A percentile compares a stretch with the other conserved stretches of the same genome.
phyloP scores from a whole-genome alignment of 768 basidiomycete genomes.

The Leccinellum luteum region DNA sequence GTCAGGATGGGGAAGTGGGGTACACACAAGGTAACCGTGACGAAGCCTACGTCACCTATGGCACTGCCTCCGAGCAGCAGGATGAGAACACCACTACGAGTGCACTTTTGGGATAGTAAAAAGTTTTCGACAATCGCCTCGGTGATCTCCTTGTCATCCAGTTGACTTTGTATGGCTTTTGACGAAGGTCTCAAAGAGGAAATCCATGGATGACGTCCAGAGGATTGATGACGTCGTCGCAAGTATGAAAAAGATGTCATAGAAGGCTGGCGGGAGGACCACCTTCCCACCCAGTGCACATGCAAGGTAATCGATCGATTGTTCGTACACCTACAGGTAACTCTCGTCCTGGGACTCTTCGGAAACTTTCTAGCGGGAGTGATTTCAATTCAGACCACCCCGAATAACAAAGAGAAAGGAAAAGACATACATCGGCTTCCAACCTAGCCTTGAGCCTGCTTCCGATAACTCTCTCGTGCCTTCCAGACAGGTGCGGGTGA shows the following conservation, averaged over 20 bases:
- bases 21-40: too few species aligned
- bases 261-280: slow-evolving; percentile 78
- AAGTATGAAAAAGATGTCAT: slow-evolving; percentile 80
- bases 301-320: slow-evolving; percentile 77
- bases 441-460: slow-evolving; percentile 61
- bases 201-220: too few species aligned
- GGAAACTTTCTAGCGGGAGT: slow-evolving; percentile 44
- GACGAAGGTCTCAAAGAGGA: too few species aligned
- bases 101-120: too few species aligned
- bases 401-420: slow-evolving; percentile 10
- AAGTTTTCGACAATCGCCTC: too few species aligned
- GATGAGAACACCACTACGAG: too few species aligned
- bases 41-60: too few species aligned
- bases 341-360: slow-evolving; percentile 58
- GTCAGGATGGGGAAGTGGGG: too few species aligned
- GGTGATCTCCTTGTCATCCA: too few species aligned
- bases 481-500: slow-evolving; percentile 76
- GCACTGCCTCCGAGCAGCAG: too few species aligned
- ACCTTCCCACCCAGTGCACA: slow-evolving; percentile 75
- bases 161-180: too few species aligned
- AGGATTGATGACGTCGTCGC: too few species aligned
- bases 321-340: slow-evolving; percentile 77
- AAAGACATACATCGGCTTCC: slow-evolving; percentile 63
- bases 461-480: slow-evolving; percentile 79
- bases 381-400: neutral